A percentile compares a stretch with the other conserved stretches of the same genome.
Conservation (phyloP, 1,139 yeast genomes). For the Williopsis jadinii region DNA sequence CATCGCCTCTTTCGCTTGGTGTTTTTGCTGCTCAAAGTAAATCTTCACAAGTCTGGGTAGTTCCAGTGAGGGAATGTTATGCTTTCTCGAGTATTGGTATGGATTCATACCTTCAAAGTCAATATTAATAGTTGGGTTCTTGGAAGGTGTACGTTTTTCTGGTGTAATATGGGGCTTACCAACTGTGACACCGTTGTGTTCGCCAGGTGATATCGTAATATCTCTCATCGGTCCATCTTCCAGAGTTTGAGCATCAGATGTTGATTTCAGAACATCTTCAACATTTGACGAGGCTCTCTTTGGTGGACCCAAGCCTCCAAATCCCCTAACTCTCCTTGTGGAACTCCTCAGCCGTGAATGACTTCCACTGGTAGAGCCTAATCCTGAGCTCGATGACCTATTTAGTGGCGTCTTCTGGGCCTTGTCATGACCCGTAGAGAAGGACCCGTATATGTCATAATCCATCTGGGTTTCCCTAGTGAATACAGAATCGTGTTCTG, state of each 20-base stretch:
- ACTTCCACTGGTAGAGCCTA: slow-evolving; percentile 5
- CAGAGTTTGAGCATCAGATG: slow-evolving; percentile 1
- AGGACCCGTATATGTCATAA: slow-evolving; percentile 10
- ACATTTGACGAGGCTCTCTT: slow-evolving; percentile 23
- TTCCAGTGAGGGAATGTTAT: slow-evolving; percentile 28
- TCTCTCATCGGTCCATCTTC: slow-evolving; percentile 19
- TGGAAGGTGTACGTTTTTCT: slow-evolving; percentile 1
- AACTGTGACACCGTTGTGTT: no score
- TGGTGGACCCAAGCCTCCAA: slow-evolving; percentile 31
- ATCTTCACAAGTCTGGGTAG: slow-evolving; percentile 28
- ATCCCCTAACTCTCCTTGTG: slow-evolving; percentile 26
- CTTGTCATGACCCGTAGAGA: slow-evolving; percentile 10
- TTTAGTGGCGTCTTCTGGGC: slow-evolving; percentile 16
- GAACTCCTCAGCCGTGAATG: slow-evolving; percentile 22
- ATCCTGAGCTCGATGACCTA: slow-evolving; percentile 7
- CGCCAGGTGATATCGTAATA: slow-evolving; percentile 4
- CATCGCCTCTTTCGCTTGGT: slow-evolving; percentile 24
- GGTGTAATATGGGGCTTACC: background rate
- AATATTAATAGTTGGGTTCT: background rate
- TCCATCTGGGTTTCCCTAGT: slow-evolving; percentile 12
- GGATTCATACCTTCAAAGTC: slow-evolving; percentile 32
- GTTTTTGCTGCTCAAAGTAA: slow-evolving; percentile 30
- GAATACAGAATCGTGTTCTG: slow-evolving; percentile 21
- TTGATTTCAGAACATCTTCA: slow-evolving; percentile 4
- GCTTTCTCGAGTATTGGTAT: slow-evolving; percentile 29